A percentile compares a stretch with the other conserved stretches of the same genome.
These are phyloP conservation scores for Lactarius hatsudake DNA, from an alignment of 768 basidiomycete species.

Conservation along the genomic window DNA sequence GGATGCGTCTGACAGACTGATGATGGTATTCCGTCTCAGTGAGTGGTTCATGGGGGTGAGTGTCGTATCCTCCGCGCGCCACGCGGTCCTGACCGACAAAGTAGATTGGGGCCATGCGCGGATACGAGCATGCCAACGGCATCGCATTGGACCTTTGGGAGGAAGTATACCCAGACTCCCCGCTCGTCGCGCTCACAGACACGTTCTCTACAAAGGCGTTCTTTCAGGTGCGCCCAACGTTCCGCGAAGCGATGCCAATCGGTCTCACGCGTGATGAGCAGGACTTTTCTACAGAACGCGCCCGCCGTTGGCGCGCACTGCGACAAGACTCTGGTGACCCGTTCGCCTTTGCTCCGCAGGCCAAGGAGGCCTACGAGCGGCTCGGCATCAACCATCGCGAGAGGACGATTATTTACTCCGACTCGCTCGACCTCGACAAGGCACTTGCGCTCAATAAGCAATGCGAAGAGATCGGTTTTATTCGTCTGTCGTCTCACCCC, in stretches of 20 bases:
- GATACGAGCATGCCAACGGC: conserved; percentile 75
- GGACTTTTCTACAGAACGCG: conserved; percentile 61
- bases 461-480: conserved; percentile 70
- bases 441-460: conserved; percentile 67
- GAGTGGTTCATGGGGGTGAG: conserved; percentile 92
- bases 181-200: conserved; percentile 85
- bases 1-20: background rate
- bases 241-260: background rate
- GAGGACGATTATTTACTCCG: conserved; percentile 83
- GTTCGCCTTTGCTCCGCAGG: conserved; percentile 69
- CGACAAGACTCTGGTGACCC: conserved; percentile 96
- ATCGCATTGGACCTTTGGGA: conserved; percentile 87
- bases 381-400: conserved; percentile 63
- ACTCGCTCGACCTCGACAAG: conserved; percentile 70
- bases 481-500: conserved; percentile 39
- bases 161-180: conserved; percentile 53
- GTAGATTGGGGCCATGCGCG: conserved; percentile 78
- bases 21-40: conserved; percentile 38
- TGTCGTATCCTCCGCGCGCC: conserved; percentile 2
- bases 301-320: conserved; percentile 72
- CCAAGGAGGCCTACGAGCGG: conserved; percentile 65
- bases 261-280: conserved; percentile 29
- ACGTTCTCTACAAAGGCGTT: conserved; percentile 89
- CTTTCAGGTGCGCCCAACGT: conserved; percentile 55
- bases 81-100: background rate